phyloP scores from a whole-genome alignment of 177 flowering plant species.

The Vitis hybrid region DNA sequence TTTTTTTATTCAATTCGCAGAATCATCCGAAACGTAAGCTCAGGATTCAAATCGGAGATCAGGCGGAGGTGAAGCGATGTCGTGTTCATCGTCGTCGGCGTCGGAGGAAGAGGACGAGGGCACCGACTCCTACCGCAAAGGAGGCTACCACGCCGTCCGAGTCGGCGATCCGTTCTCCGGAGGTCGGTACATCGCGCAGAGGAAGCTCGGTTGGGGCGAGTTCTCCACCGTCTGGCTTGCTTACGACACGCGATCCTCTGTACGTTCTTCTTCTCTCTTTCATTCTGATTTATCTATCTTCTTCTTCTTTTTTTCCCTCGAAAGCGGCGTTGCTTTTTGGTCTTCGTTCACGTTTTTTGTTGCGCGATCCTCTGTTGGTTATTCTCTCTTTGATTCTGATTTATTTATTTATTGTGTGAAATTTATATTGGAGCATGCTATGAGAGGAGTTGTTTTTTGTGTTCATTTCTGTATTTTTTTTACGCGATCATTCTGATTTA shows the following conservation, averaged over 20 bases:
- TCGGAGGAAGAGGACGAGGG: conserved; percentile 93
- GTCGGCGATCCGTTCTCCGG: conserved; percentile 43
- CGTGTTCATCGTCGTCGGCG: conserved; percentile 78
- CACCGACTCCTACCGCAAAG: conserved; percentile 72
- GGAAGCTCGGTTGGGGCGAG: conserved; percentile 97
- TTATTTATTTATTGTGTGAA: too few relatives aligned
- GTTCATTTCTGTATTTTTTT: too few relatives aligned
- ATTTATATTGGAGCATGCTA: too few relatives aligned
- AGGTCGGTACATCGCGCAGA: conserved; percentile 43
- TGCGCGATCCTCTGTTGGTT: too few relatives aligned
- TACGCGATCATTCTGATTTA: too few relatives aligned
- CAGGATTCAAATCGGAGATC: neutral
- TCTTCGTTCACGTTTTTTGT: too few relatives aligned
- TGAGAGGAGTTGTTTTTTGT: too few relatives aligned
- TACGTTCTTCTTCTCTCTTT: conserved; percentile 21
- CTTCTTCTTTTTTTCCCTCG: neutral
- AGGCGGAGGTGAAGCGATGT: conserved; percentile 32
- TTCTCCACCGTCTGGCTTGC: conserved; percentile 97
- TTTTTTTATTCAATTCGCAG: neutral
- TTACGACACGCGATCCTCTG: conserved; percentile 57
- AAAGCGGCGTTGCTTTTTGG: too few relatives aligned
- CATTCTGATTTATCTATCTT: neutral
- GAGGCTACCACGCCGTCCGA: conserved; percentile 53
- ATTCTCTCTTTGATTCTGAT: too few relatives aligned
- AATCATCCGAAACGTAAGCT: neutral